phyloP scores from a whole-genome alignment of 805 yeast genomes.

The Nakazawaea ernobii region DNA sequence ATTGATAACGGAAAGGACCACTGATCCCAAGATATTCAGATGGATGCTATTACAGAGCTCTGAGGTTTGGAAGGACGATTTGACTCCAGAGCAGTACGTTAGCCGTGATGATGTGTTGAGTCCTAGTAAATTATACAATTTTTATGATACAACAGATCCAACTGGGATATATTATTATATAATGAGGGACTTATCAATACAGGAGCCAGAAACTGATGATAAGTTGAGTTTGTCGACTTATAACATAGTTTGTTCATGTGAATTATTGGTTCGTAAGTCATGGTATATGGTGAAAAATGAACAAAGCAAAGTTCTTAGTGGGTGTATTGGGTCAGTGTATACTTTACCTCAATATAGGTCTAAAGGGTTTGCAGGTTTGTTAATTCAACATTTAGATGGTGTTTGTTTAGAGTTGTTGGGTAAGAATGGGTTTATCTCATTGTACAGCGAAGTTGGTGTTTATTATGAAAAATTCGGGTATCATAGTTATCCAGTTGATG shows the following conservation, averaged over 20 bases:
- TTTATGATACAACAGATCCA: slow-evolving; percentile 13
- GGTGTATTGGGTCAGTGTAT: slow-evolving; percentile 56
- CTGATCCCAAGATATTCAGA: slow-evolving; percentile 14
- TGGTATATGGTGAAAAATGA: slow-evolving; percentile 3
- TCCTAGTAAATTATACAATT: slow-evolving; percentile 15
- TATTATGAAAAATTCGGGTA: slow-evolving; percentile 65
- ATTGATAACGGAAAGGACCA: slow-evolving; percentile 14
- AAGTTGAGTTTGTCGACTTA: slow-evolving; percentile 7
- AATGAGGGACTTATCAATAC: slow-evolving; percentile 15
- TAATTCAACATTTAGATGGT: slow-evolving; percentile 35
- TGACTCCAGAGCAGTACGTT: slow-evolving; percentile 18
- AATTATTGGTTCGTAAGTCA: slow-evolving; percentile 20
- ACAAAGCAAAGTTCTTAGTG: slow-evolving; percentile 12
- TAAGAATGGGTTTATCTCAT: slow-evolving; percentile 28
- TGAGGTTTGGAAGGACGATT: slow-evolving; percentile 21
- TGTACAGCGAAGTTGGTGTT: slow-evolving; percentile 74
- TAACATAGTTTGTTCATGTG: slow-evolving; percentile 24
- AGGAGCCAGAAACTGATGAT: slow-evolving; percentile 2
- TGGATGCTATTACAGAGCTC: slow-evolving; percentile 19
- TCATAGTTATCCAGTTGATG: slow-evolving; percentile 18
- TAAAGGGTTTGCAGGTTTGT: slow-evolving; percentile 47
- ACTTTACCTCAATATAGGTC: slow-evolving; percentile 43
- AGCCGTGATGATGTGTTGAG: slow-evolving; percentile 18
- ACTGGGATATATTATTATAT: slow-evolving; percentile 22
- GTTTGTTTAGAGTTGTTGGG: slow-evolving; percentile 19